A percentile compares a stretch with the other conserved stretches of the same genome.
phyloP scores from a whole-genome alignment of 1,139 yeast genomes.

The Yamadazyma jaroonii region DNA sequence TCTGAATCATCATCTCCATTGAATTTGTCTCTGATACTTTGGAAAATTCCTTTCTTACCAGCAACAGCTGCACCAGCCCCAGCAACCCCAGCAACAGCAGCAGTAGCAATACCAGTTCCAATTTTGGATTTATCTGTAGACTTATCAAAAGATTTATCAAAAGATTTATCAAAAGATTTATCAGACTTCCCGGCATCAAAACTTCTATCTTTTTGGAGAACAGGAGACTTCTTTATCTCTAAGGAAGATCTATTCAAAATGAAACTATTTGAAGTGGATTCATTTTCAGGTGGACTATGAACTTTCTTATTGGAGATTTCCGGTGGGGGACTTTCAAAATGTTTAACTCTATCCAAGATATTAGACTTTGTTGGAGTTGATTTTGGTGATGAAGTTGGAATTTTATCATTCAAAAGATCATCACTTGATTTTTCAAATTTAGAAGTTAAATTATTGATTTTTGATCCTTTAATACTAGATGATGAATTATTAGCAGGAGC shows the following conservation, averaged over 20 bases:
- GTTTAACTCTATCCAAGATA: slow-evolving; percentile 39
- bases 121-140: not conserved
- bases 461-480: slow-evolving; percentile 2
- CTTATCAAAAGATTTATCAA: not conserved
- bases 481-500: not conserved
- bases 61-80: slow-evolving; percentile 7
- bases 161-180: not conserved
- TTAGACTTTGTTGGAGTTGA: slow-evolving; percentile 19
- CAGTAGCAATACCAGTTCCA: slow-evolving; percentile 4
- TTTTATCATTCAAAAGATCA: slow-evolving; percentile 7
- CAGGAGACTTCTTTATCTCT: slow-evolving; percentile 16
- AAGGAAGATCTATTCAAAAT: slow-evolving; percentile 18
- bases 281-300: slow-evolving; percentile 11
- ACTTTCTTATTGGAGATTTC: slow-evolving; percentile 9
- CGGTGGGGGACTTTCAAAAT: slow-evolving; percentile 32
- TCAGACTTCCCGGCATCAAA: not conserved
- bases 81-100: slow-evolving; percentile 11
- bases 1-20: slow-evolving; percentile 8
- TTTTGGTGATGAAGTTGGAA: slow-evolving; percentile 13
- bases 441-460: slow-evolving; percentile 14
- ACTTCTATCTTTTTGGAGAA: not conserved
- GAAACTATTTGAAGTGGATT: slow-evolving; percentile 15
- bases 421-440: slow-evolving; percentile 15
- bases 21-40: slow-evolving; percentile 32
- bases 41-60: slow-evolving; percentile 29